These are phyloP conservation scores for Fragaria nilgerrensis DNA, from an alignment of 306 rosid species.

Conservation along the genomic window DNA sequence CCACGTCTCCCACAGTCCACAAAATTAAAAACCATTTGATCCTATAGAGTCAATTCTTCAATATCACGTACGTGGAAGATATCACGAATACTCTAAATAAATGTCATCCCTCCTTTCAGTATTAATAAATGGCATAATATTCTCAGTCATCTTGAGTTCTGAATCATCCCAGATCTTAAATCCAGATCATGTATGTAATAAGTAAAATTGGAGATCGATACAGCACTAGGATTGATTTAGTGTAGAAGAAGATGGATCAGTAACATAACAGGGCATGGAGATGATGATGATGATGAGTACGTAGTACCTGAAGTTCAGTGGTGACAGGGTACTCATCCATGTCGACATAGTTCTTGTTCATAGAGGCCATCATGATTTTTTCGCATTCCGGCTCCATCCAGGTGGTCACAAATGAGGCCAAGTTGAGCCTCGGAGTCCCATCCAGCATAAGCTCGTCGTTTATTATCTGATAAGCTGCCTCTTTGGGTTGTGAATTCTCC, in stretches of 20 bases:
- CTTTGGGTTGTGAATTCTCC: constrained; percentile 31
- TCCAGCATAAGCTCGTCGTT: constrained; percentile 56
- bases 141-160: not conserved
- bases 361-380: constrained; percentile 60
- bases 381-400: constrained; percentile 89
- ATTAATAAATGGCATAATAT: not conserved
- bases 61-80: not conserved
- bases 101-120: not conserved
- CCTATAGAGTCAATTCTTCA: not conserved
- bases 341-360: constrained; percentile 90
- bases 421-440: constrained; percentile 45
- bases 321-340: constrained; percentile 97
- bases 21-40: not conserved
- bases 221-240: not conserved
- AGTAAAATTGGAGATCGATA: not conserved
- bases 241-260: not conserved
- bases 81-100: not conserved
- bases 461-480: constrained; percentile 53
- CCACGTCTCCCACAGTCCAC: constrained; percentile 3
- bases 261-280: not conserved
- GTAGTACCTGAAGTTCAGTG: constrained; percentile 71
- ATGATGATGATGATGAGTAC: not conserved
- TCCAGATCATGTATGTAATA: not conserved
- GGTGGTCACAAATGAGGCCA: constrained; percentile 61
- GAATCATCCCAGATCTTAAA: not conserved